Evolutionary conservation across 1,284 basidiomycete species (phyloP), one percentile per base, ranked within the genome.

Genomic region (Malassezia yamatoensis): DNA sequence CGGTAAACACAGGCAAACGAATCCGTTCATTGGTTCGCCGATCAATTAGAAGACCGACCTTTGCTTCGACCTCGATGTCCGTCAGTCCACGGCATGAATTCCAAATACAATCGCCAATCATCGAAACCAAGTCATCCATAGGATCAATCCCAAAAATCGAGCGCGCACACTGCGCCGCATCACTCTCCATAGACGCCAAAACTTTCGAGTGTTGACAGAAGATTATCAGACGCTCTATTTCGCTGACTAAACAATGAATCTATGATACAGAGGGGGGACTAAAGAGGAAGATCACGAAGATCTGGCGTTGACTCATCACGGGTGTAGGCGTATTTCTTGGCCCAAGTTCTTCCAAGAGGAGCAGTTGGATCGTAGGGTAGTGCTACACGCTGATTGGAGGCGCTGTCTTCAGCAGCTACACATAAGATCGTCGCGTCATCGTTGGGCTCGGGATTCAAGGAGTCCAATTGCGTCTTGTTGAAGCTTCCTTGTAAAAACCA

Each of bases 61-160:
- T 96, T 15, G 90, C 90, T 77, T 96, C 93, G 54, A 80, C 79
- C 75, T 82, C 81, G 58, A 82, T 73, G 60, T 80, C 74, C 3
- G 71, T 59, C 52, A 69, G 60, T 1, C 76, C 77, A 3, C 66
- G 65, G 16, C 76, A 75, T 18, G 67, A 58, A 12, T 66, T 60
- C 75, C 79, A 76, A 39, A 96, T 79, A 77, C 90, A 98, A 75
- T 96, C 88, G 21, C 88, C 90, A 44, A 98, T 81, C 66, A 88
- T 85, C 68, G 82, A 82, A 59, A 90, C 89, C 73, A 96, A 91
- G 72, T 96, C 91, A 76, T 96, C 91, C 38, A 90, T 78, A 2
- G 93, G 90, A 68, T 91, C 88, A 47, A 91, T 84, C 54, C 88
- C 88, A 42, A 96, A 85, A 65, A 96, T 88, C 18, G 87, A 58